A percentile compares a stretch with the other conserved stretches of the same genome.
Conservation (phyloP, 768 basidiomycete species). For the Amanita rimosa region DNA sequence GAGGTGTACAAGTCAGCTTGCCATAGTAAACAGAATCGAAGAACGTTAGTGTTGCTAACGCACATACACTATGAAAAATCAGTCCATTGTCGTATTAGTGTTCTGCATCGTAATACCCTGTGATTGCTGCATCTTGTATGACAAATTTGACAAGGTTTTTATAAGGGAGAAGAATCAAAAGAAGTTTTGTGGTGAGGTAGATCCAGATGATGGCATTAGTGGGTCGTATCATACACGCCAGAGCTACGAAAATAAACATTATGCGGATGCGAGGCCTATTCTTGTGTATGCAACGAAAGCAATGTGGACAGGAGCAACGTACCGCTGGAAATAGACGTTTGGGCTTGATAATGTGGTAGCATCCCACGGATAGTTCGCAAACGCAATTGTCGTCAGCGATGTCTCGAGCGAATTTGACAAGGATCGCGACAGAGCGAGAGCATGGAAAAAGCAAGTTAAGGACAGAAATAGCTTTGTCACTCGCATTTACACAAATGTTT, state of each 20-base stretch:
- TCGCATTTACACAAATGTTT: neutral
- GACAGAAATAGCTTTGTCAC: conserved; percentile 59
- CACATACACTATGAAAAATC: conserved; percentile 12
- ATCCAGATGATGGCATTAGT: conserved; percentile 85
- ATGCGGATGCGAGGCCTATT: conserved; percentile 23
- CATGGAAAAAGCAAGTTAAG: conserved; percentile 80
- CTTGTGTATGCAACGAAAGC: conserved; percentile 8
- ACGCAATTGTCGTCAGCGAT: conserved; percentile 67
- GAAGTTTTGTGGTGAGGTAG: conserved; percentile 47
- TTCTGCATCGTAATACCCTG: conserved; percentile 31
- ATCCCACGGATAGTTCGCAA: conserved; percentile 71
- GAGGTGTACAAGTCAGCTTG: conserved; percentile 54
- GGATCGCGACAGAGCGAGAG: conserved; percentile 73
- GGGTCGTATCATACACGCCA: conserved; percentile 77
- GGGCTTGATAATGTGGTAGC: conserved; percentile 22
- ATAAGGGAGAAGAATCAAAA: conserved; percentile 40
- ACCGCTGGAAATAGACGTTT: conserved; percentile 31
- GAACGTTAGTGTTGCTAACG: conserved; percentile 21
- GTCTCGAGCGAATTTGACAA: conserved; percentile 93
- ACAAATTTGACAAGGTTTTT: conserved; percentile 18
- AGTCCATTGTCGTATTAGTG: neutral
- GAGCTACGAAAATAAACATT: conserved; percentile 48
- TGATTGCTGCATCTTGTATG: conserved; percentile 24
- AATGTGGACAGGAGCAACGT: neutral
- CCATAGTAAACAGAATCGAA: conserved; percentile 70